Evolutionary conservation across 148 eudicot genomes (phyloP).

Genomic region (Chenopodium formosanum): DNA sequence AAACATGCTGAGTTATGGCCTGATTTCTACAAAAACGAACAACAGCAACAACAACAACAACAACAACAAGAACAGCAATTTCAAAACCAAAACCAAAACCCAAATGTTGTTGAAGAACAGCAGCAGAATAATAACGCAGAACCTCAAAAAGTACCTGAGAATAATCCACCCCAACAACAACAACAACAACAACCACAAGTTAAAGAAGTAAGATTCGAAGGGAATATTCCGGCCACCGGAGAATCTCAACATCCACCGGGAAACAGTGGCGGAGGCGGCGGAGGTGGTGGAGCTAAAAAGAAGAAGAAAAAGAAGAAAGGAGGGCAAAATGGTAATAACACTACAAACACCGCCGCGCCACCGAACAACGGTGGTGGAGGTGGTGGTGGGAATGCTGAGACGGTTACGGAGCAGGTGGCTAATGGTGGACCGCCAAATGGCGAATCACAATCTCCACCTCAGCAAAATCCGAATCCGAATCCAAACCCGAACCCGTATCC

Average conservation of each 20-base stretch:
- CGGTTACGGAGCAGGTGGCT: background rate
- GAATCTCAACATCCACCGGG: conserved; percentile 17
- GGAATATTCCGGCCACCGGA: conserved; percentile 12
- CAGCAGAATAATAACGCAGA: background rate
- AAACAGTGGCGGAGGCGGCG: background rate
- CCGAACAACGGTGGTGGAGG: background rate
- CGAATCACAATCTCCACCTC: conserved; percentile 27
- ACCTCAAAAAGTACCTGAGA: conserved; percentile 12
- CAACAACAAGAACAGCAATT: conserved; percentile 3
- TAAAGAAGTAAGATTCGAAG: conserved; percentile 25
- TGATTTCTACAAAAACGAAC: conserved; percentile 23
- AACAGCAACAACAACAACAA: conserved; percentile 24
- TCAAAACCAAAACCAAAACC: conserved; percentile 23
- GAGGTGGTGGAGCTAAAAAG: conserved; percentile 32
- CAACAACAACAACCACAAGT: conserved; percentile 9
- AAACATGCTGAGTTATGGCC: conserved; percentile 77
- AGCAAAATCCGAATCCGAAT: conserved; percentile 2
- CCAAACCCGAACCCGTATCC: conserved; percentile 17
- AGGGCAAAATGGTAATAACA: conserved; percentile 30
- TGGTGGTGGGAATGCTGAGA: conserved; percentile 16
- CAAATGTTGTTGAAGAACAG: conserved; percentile 6
- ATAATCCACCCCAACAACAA: conserved; percentile 6
- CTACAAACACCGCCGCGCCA: background rate
- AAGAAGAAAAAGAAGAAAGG: conserved; percentile 66
- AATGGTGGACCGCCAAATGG: conserved; percentile 25